Conservation (phyloP, 352 stramenopile genomes). For the Pythium insidiosum region DNA sequence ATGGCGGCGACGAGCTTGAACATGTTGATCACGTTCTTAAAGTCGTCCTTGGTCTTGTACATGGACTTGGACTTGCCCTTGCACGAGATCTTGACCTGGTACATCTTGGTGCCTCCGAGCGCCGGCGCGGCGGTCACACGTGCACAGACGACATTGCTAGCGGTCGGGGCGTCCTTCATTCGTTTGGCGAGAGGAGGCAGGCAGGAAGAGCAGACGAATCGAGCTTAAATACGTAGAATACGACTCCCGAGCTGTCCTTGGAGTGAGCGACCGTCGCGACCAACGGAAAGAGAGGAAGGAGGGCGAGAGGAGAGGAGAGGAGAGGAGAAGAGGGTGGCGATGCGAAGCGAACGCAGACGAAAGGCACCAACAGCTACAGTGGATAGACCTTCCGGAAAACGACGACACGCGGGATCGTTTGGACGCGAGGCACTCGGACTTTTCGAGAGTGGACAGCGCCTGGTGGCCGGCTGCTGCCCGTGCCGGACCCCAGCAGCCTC, state of each 20-base stretch:
- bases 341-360: not conserved
- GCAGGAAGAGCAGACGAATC: too few species aligned
- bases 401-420: too few species aligned
- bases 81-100: constrained; percentile 70
- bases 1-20: constrained; percentile 72
- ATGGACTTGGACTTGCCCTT: constrained; percentile 67
- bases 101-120: constrained; percentile 72
- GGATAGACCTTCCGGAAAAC: too few species aligned
- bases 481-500: not conserved
- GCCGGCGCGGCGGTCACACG: constrained; percentile 54
- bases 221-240: constrained; percentile 12
- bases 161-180: constrained; percentile 42
- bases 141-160: constrained; percentile 32
- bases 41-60: constrained; percentile 83
- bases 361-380: not conserved
- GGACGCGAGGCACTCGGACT: constrained; percentile 9
- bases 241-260: too few species aligned
- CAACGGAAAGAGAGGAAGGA: too few species aligned
- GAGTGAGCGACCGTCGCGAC: too few species aligned
- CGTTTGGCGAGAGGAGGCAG: too few species aligned
- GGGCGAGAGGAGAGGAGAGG: not conserved
- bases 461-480: too few species aligned
- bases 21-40: constrained; percentile 77
- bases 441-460: constrained; percentile 18
- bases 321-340: not conserved